Evolutionary conservation across 176 grass and related monocot species (phyloP), one percentile per base, ranked within the genome.

Genomic region (Carex littledalei): DNA sequence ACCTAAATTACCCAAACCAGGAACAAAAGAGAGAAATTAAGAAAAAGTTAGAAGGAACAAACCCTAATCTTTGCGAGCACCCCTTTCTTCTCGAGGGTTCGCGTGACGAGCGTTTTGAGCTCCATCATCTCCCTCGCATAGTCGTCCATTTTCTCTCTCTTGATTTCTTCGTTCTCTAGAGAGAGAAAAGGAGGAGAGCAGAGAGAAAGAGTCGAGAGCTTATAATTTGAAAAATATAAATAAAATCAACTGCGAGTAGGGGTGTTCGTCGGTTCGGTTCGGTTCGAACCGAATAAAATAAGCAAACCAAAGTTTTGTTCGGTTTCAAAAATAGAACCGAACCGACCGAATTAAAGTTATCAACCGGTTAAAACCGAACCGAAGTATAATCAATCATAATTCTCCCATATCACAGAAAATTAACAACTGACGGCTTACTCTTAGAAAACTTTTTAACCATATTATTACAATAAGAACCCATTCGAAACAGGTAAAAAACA

Each of bases 111-210:
- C 50, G 91, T 97, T 90, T 97, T 97, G 63, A 97, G 94, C 81
- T 97, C 94, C 94, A 97, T 97, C 94, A 97, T 97, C 89, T 97
- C 94, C 84, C 94, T 87, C 53, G 91, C 91, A 88, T 94, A 97
- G 62, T 95, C 93, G 85, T 95, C 93, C 93, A 95, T 95, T 78
- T 39, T n/a, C 66, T 71, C 78, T 63, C 54, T 26, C 67, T 63
- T 1, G 24, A 34, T 65, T 56, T 39, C 11, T 50, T 45, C 65
- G 37, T 20, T 71, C 41, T 74, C 41, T 74, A 50, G 70, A 74
- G 70, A 74, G 41, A 49, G 41, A 47, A 43, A 45, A 20, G 17
- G 39, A 45, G 18, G 39, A 47, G 37, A 45, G 37, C 8, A 47
- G 39, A 21, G 67, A 72, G 68, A 72, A 70, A 45, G 35, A 8